Evolutionary conservation across 75 land plant species (phyloP), one percentile per base, ranked within the genome.

Genomic region (Azolla pinnata): DNA sequence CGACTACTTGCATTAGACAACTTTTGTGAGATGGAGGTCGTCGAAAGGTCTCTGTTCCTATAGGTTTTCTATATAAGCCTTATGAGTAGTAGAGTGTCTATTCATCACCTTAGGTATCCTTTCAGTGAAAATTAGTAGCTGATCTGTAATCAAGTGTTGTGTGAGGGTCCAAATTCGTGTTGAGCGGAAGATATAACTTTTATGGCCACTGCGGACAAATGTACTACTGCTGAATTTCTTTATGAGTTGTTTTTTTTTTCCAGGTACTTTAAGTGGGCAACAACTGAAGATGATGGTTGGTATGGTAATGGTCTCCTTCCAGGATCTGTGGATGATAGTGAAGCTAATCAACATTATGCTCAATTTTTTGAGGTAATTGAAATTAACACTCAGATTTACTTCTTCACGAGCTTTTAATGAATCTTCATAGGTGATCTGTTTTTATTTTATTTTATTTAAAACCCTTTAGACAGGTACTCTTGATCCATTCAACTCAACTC

Each of bases 291-390:
- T 31, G 77, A 69, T 60, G 65, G 71, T 38, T 90, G 90, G 96
- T 90, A 79, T 66, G 83, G 87, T 33, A 83, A 82, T 9, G 78
- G 67, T 0, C 56, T 90, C 42, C 71, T 90, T 33, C 85, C 79
- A 40, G 89, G 82, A 46, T 70, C 81, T 50, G 87, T 83, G 42
- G 85, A 75, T 66, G 78, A 31, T 61, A 83, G 90, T 64, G 81
- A 83, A 51, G 83, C 81, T 29, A 86, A 79, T 67, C 74, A 65
- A 45, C 90, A 83, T 62, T 90, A 90, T 60, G 77, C 83, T 57
- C 73, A 74, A 60, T 71, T 79, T 16, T 81, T 82, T 68, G 67
- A 83, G 87, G 96, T 89, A 65, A 32, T 24, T 12, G 29, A 17
- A 26, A n/a, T n/a, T n/a, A n/a, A n/a, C n/a, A n/a, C n/a, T n/a